Percentiles rank a stretch among this genome's conserved stretches.
Evolutionary conservation across 441 rosid species (phyloP).

Genomic region (Corymbia calophylla): DNA sequence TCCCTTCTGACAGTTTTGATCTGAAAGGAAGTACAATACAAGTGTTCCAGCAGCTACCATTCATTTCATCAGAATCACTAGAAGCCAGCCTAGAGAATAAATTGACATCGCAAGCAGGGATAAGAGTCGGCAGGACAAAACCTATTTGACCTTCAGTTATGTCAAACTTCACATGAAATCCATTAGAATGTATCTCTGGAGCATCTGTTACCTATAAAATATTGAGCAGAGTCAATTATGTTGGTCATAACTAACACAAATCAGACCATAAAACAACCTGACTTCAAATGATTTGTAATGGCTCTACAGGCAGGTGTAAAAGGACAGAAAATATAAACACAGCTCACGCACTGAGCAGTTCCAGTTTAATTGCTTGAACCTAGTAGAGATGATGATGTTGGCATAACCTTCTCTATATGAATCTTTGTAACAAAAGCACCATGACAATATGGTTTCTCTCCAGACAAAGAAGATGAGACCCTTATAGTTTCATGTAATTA

Average conservation of each 20-base stretch:
- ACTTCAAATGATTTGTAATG: not conserved
- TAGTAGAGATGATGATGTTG: not conserved
- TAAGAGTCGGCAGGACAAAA: constrained; percentile 79
- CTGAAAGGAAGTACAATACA: constrained; percentile 92
- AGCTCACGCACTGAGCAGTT: not conserved
- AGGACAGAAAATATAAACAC: not conserved
- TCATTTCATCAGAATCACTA: constrained; percentile 22
- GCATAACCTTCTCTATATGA: not conserved
- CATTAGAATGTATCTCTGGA: constrained; percentile 99
- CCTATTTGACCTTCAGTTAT: constrained; percentile 95
- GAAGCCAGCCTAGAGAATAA: constrained; percentile 40
- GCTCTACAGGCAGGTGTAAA: not conserved
- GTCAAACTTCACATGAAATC: constrained; percentile 96
- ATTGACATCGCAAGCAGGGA: constrained; percentile 67
- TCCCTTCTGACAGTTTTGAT: constrained; percentile 48
- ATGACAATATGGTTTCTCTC: not conserved
- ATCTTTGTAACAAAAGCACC: not conserved
- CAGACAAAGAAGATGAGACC: not conserved
- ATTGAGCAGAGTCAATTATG: not conserved
- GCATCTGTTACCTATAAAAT: constrained; percentile 78
- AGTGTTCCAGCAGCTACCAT: constrained; percentile 65
- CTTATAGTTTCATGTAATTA: not conserved
- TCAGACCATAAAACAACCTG: not conserved
- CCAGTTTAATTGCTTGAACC: not conserved
- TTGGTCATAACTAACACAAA: constrained; percentile 1